A percentile compares a stretch with the other conserved stretches of the same genome.
Conservation (phyloP, 441 rosid species). For the Rhodomyrtus psidioides region DNA sequence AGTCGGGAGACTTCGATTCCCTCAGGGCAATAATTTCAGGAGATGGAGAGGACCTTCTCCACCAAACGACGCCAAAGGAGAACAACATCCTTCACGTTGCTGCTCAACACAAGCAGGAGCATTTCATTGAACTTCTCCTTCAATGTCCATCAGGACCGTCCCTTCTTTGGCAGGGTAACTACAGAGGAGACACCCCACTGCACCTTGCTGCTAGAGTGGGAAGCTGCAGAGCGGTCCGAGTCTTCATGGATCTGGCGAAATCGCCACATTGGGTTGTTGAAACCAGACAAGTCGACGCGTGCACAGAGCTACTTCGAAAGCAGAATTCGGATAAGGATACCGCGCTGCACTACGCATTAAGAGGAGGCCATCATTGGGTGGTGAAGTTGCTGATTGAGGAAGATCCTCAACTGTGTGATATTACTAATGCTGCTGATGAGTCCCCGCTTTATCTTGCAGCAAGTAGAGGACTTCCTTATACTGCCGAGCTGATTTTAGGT, state of each 20-base stretch:
- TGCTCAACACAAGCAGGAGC: not conserved
- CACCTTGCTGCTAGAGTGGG: not conserved
- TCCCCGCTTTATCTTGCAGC: too few relatives aligned
- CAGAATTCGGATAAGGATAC: not conserved
- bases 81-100: not conserved
- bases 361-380: not conserved
- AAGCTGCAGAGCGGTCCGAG: fast-evolving
- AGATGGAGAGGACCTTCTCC: too few relatives aligned
- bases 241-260: not conserved
- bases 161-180: not conserved
- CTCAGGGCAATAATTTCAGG: too few relatives aligned
- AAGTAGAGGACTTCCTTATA: not conserved
- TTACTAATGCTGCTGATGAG: too few relatives aligned
- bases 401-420: too few relatives aligned
- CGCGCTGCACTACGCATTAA: not conserved
- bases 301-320: not conserved
- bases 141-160: not conserved
- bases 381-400: too few relatives aligned
- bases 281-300: not conserved
- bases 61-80: too few relatives aligned
- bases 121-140: not conserved
- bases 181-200: not conserved
- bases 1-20: too few relatives aligned
- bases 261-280: not conserved
- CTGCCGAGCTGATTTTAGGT: too few relatives aligned